Evolutionary conservation across 192 early-diverging fungal species (phyloP), one percentile per base, ranked within the genome.

Genomic region (Backusella psychrophila): DNA sequence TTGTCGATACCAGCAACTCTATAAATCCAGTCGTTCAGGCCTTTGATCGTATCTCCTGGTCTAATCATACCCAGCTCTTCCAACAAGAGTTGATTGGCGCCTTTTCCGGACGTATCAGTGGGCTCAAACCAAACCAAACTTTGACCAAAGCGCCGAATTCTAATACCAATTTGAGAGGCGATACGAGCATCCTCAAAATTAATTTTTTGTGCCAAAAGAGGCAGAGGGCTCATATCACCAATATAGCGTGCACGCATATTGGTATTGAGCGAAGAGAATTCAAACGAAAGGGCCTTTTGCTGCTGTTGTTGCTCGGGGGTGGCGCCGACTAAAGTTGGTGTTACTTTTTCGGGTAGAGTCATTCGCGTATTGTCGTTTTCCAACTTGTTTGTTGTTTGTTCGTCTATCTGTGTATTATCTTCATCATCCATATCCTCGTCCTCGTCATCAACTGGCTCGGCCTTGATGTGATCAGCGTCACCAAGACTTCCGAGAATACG

Each of bases 21-120:
- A 21, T 44, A 74, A 35, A 81, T 81, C 80, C 80, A 81, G 41
- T 77, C 75, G 42, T 77, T 73, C 4, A 78, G n/a, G n/a, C 66
- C 69, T n/a, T 75, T 49, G n/a, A 81, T 78, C 6, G 76, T 73
- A 15, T 78, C 80, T 11, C 69, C 72, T 33, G 76, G 76, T 53
- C 71, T 71, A 12, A 81, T 35, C 5, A 73, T 74, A 7, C 76
- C 76, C 6, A 75, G 39, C 7, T 75, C 56, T 15, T 74, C 73
- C 41, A 81, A 53, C 17, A 77, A 52, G 1, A 33, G 29, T 29
- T 66, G 38, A 66, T 66, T 77, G 0, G 69, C 21, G 4, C 38
- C 29, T 14, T 67, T 69, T 21, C 66, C 67, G 0, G 31, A 39
- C 19, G 72, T 59, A 34, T 77, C 71, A 52, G 23, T 33, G n/a